Evolutionary conservation across 106 monocot genomes (phyloP).

Genomic region (Vanilla planifolia): DNA sequence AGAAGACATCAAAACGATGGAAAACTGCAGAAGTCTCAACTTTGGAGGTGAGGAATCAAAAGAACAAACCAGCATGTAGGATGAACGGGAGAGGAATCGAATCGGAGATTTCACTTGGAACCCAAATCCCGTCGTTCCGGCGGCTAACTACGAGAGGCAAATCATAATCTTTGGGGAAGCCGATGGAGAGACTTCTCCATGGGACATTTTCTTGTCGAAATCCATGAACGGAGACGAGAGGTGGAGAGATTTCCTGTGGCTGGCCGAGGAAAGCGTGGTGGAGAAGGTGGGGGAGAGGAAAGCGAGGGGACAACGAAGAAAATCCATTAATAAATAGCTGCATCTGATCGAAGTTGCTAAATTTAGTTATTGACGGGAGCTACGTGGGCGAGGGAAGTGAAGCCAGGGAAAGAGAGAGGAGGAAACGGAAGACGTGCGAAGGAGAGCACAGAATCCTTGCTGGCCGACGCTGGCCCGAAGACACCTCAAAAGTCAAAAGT

Average conservation of each 20-base stretch:
- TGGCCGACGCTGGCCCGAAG: too few relatives aligned
- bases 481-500: too few relatives aligned
- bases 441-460: too few relatives aligned
- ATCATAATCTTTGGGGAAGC: not conserved
- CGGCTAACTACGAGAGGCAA: not conserved
- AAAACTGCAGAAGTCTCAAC: not conserved
- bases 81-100: not conserved
- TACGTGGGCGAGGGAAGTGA: not conserved
- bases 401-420: too few relatives aligned
- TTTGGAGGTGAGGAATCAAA: not conserved
- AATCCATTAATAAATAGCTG: conserved; percentile 1
- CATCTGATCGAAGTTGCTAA: not conserved
- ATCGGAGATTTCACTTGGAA: not conserved
- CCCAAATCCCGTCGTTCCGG: not conserved
- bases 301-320: not conserved
- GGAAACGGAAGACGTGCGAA: not conserved
- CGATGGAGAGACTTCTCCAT: not conserved
- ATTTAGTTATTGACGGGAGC: not conserved
- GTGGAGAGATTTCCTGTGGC: not conserved
- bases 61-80: not conserved
- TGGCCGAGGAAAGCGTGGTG: not conserved
- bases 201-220: not conserved
- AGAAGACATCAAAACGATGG: not conserved
- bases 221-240: not conserved
- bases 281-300: not conserved